phyloP scores from a whole-genome alignment of 106 monocot genomes.

The Dendrobium chrysotoxum region DNA sequence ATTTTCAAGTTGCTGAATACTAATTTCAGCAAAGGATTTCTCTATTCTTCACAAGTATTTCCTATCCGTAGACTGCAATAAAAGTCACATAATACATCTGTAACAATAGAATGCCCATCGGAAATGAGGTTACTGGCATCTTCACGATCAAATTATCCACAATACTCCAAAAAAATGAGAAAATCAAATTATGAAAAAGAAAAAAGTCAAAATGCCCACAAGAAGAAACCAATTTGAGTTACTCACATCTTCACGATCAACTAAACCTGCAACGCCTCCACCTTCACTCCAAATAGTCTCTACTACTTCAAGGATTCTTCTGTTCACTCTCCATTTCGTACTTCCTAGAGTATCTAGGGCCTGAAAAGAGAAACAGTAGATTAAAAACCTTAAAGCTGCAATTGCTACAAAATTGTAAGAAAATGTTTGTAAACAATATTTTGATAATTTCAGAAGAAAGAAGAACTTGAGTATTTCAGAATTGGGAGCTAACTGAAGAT shows the following conservation, averaged over 20 bases:
- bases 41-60: no score
- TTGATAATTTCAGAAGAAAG: not conserved
- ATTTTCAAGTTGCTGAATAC: no score
- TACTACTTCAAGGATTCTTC: slow-evolving; percentile 59
- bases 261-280: slow-evolving; percentile 68
- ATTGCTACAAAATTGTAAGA: not conserved
- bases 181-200: not conserved
- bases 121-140: not conserved
- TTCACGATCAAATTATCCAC: no score
- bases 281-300: slow-evolving; percentile 72
- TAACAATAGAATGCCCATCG: not conserved
- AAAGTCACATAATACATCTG: not conserved
- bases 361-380: slow-evolving; percentile 23
- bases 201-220: not conserved
- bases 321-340: slow-evolving; percentile 93
- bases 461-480: not conserved
- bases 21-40: no score
- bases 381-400: not conserved
- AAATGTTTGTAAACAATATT: not conserved
- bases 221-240: not conserved
- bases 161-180: not conserved
- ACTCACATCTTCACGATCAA: slow-evolving; percentile 71
- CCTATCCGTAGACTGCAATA: not conserved
- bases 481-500: no score
- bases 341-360: slow-evolving; percentile 82